These are phyloP conservation scores for Leccinum angustisporum DNA, from an alignment of 1,284 basidiomycete genomes.

Conservation along the genomic window DNA sequence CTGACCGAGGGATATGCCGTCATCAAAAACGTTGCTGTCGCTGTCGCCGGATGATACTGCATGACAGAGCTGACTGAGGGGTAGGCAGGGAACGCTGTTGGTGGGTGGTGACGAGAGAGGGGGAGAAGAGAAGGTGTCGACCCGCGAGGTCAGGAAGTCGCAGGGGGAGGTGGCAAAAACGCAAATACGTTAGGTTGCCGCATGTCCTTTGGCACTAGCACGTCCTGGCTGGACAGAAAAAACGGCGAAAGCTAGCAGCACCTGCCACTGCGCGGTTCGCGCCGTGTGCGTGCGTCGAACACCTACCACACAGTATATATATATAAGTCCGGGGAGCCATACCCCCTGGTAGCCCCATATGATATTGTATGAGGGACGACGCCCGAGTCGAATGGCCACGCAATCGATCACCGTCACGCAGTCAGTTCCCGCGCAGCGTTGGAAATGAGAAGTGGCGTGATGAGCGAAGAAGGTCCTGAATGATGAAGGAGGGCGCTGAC, in stretches of 20 bases:
- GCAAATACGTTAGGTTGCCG: slow-evolving; percentile 23
- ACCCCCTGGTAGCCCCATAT: slow-evolving; percentile 8
- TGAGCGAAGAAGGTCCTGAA: too few species aligned
- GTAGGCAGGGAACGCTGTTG: slow-evolving; percentile 6
- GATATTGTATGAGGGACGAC: not conserved
- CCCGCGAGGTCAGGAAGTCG: slow-evolving; percentile 8
- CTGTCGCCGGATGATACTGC: slow-evolving; percentile 13
- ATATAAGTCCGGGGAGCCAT: not conserved
- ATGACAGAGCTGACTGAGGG: slow-evolving; percentile 7
- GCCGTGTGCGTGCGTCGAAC: too few species aligned
- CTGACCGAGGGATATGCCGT: slow-evolving; percentile 17
- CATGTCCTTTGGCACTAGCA: slow-evolving; percentile 11
- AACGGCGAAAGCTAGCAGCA: slow-evolving; percentile 24
- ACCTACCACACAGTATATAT: slow-evolving; percentile 13
- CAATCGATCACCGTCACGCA: too few species aligned
- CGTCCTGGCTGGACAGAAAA: not conserved
- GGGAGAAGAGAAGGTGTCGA: not conserved
- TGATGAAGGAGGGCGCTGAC: too few species aligned
- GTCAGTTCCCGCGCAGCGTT: too few species aligned
- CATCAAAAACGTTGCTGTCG: too few species aligned
- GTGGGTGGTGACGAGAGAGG: slow-evolving; percentile 16
- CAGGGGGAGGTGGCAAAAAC: slow-evolving; percentile 5
- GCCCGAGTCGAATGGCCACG: too few species aligned
- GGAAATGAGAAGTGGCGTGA: too few species aligned
- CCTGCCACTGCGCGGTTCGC: not conserved